Percentiles rank a stretch among this genome's conserved stretches.
Evolutionary conservation across 2,329 filamentous ascomycete species (phyloP).

Genomic region (Aureobasidium sp.): DNA sequence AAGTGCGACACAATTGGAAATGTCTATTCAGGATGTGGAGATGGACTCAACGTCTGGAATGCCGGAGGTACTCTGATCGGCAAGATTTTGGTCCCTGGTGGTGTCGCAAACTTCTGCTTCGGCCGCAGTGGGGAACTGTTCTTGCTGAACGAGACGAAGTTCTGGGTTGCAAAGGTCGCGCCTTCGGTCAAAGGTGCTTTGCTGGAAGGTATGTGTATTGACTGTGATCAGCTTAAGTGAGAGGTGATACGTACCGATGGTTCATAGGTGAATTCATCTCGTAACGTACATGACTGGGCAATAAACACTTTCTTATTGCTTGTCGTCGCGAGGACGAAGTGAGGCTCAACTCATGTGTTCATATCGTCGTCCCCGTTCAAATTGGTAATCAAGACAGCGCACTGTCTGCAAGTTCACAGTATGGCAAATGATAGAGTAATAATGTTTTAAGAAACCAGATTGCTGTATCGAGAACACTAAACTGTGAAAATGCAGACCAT

Average conservation of each 20-base stretch:
- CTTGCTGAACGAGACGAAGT: slow-evolving; percentile 35
- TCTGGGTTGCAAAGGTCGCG: slow-evolving; percentile 13
- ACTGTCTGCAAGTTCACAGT: too few relatives aligned
- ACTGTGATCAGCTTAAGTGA: not conserved
- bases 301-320: not conserved
- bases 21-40: slow-evolving; percentile 18
- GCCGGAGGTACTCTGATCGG: slow-evolving; percentile 19
- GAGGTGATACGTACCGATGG: not conserved
- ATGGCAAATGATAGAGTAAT: not conserved
- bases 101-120: slow-evolving; percentile 31
- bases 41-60: slow-evolving; percentile 18
- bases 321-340: not conserved
- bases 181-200: slow-evolving; percentile 11
- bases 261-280: not conserved
- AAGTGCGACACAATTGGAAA: slow-evolving; percentile 18
- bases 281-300: not conserved
- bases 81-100: slow-evolving; percentile 43
- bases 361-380: too few relatives aligned
- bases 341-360: too few relatives aligned
- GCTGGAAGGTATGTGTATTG: slow-evolving; percentile 7
- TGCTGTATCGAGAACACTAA: not conserved
- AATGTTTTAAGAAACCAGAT: not conserved
- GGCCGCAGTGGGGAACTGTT: slow-evolving; percentile 36
- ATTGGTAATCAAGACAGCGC: not conserved
- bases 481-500: not conserved